These are phyloP conservation scores for Aurantiochytrium sp. DNA, from an alignment of 108 stramenopile species.

Conservation along the genomic window DNA sequence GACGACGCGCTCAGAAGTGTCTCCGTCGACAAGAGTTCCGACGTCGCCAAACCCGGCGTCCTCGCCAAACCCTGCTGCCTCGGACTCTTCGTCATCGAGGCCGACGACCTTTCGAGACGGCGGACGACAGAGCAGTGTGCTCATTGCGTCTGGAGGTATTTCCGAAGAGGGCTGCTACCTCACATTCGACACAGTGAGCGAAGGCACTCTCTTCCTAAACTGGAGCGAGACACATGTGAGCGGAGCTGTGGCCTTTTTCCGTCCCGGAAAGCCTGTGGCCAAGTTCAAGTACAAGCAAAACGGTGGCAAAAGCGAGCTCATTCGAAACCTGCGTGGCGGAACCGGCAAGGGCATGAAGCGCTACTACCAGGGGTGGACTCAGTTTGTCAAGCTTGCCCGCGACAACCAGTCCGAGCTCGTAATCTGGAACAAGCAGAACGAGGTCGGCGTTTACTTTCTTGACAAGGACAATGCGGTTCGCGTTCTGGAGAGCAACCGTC, in stretches of 20 bases:
- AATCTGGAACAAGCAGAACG: neutral
- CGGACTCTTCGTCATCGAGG: neutral
- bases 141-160: neutral
- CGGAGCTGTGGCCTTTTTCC: conserved; percentile 14
- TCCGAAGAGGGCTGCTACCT: conserved; percentile 1
- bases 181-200: neutral
- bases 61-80: neutral
- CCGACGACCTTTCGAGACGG: neutral
- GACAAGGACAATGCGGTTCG: neutral
- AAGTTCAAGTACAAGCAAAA: conserved; percentile 19
- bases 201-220: conserved; percentile 8
- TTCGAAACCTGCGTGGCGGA: neutral
- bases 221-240: conserved; percentile 9
- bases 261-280: neutral
- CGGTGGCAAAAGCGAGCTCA: conserved; percentile 8
- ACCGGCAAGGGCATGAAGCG: conserved; percentile 20
- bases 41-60: neutral
- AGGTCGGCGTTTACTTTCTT: neutral
- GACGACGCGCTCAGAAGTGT: too few species aligned
- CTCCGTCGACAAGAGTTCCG: too few species aligned
- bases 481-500: neutral
- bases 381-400: neutral
- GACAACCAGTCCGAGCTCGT: neutral
- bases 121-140: neutral
- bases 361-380: conserved; percentile 1